Base-by-base conservation (phyloP, 768 basidiomycete species). In the Leucosporidium scottii region DNA sequence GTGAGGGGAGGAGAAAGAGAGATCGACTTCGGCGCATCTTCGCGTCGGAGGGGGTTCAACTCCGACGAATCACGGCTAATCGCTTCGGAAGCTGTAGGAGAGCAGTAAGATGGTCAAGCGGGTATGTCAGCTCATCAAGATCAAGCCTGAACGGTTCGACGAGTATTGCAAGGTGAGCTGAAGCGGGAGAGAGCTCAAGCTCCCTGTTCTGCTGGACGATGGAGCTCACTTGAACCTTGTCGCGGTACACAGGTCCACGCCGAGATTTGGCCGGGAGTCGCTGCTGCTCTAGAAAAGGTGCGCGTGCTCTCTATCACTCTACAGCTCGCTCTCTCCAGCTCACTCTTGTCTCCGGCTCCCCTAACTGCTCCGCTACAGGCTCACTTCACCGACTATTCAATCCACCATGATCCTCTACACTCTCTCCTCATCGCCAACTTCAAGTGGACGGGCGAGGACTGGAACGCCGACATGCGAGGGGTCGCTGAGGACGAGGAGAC, bases 121-220 rank as follows among this genome's bases (percentile, higher is more conserved):
- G 1, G 57, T 59, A 13, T 59, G 57, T n/a, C 57, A 59, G 57
- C 44, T 59, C 57, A 59, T 59, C 31, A 20, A 36, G 17, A 15
- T 59, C 57, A 36, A 39, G 34, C 57, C 57, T 13, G 57, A 59
- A 6, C 57, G 57, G 23, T 59, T 59, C 13, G 57, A 59, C 1
- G 57, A 59, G 57, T 59, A 59, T 28, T 59, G 57, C 57, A 36
- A 59, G 57, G 57, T 59, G 34, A 36, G 57, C 27, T n/a, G 39
- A 13, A 44, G 39, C 10, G 2, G 39, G 39, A 44, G 39, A 34
- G 34, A 34, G 34, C 34, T 34, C 34, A 34, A 5, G 39, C 39
- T 44, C 39, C 8, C 39, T 44, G 39, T 44, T 44, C 13, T 44
- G 39, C 15, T 6, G 39, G 39, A 2, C 39, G 39, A 44, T 44